phyloP scores from a whole-genome alignment of 1,284 basidiomycete species.

The Cystobasidium sp. region DNA sequence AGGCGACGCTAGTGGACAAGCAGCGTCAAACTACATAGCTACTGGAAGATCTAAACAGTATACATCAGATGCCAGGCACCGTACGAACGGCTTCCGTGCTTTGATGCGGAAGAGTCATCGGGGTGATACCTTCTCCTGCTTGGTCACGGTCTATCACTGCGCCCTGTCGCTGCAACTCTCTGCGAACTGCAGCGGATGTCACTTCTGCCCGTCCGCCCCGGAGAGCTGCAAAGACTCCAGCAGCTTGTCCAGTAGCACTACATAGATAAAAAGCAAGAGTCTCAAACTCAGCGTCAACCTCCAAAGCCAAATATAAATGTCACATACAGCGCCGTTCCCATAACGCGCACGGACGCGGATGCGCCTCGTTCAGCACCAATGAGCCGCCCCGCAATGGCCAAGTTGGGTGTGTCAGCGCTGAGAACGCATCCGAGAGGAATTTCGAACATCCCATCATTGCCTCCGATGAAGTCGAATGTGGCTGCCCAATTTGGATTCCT shows the following conservation, averaged over 20 bases:
- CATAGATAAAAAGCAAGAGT: not conserved
- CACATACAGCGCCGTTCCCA: conserved; percentile 11
- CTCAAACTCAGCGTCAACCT: not conserved
- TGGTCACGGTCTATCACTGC: not conserved
- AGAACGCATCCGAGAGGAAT: not conserved
- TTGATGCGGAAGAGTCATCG: too few species aligned
- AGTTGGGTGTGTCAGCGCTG: not conserved
- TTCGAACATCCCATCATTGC: conserved; percentile 3
- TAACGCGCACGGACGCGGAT: not conserved
- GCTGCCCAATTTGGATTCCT: conserved; percentile 1
- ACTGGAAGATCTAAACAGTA: too few species aligned
- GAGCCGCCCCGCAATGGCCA: conserved; percentile 2
- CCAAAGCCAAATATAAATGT: not conserved
- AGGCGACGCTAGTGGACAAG: too few species aligned
- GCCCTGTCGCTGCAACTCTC: conserved; percentile 11
- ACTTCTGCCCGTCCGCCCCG: too few species aligned
- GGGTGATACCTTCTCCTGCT: not conserved
- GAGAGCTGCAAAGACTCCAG: conserved; percentile 4
- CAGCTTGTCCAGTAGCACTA: conserved; percentile 19
- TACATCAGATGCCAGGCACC: too few species aligned
- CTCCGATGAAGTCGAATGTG: not conserved
- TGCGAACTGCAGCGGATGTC: not conserved
- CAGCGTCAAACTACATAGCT: too few species aligned
- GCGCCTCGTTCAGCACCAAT: conserved; percentile 1
- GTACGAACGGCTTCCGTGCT: too few species aligned